A percentile compares a stretch with the other conserved stretches of the same genome.
These are phyloP conservation scores for Santalum album DNA, from an alignment of 164 flowering plant species.

Conservation along the genomic window DNA sequence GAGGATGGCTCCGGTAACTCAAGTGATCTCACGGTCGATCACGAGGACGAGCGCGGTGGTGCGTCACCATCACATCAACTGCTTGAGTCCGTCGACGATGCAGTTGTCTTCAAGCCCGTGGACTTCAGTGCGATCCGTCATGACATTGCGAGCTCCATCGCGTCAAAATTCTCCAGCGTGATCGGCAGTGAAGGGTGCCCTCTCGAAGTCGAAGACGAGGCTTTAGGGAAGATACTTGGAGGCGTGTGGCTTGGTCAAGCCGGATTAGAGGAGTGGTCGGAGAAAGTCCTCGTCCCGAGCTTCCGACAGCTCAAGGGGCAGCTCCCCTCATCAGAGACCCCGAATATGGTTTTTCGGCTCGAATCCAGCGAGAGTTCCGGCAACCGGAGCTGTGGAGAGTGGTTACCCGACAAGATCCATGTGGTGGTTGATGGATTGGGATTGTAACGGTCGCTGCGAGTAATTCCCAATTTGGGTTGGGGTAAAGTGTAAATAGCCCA, in stretches of 20 bases:
- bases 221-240: conserved; percentile 51
- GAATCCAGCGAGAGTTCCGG: conserved; percentile 30
- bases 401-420: conserved; percentile 39
- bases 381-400: conserved; percentile 26
- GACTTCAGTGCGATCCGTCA: conserved; percentile 36
- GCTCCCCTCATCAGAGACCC: conserved; percentile 4
- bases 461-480: conserved; percentile 10
- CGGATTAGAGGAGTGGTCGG: conserved; percentile 60
- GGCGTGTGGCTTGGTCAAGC: conserved; percentile 64
- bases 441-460: conserved; percentile 2
- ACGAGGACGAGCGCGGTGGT: conserved; percentile 39
- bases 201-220: conserved; percentile 47
- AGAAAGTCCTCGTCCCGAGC: conserved; percentile 54
- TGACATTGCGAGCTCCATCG: conserved; percentile 33
- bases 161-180: conserved; percentile 29
- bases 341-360: conserved; percentile 30
- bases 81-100: conserved; percentile 41
- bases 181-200: conserved; percentile 23
- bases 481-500: conserved; percentile 33
- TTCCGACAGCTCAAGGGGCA: conserved; percentile 47
- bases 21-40: conserved; percentile 73
- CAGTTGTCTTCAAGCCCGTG: conserved; percentile 62
- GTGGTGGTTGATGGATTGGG: conserved; percentile 22
- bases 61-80: conserved; percentile 33
- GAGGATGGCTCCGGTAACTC: conserved; percentile 69